Conservation (phyloP, 805 yeast genomes). For the Candida coquimbonensis region DNA sequence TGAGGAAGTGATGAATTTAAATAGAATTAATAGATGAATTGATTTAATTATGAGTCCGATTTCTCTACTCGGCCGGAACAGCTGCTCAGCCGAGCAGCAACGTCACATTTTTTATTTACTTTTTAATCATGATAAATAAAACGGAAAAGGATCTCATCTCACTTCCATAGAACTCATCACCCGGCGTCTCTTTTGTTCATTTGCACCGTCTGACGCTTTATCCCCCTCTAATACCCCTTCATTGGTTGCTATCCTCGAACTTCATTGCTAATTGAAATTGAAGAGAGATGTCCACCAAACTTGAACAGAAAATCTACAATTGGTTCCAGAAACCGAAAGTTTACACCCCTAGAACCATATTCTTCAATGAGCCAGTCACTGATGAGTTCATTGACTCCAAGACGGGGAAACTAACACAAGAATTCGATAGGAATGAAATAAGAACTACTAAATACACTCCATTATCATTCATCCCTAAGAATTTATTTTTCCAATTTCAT, state of each 20-base stretch:
- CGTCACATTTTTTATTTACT: too few relatives aligned
- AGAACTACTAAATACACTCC: conserved; percentile 96
- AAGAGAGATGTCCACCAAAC: background rate
- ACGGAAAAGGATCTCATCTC: too few relatives aligned
- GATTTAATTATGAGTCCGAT: too few relatives aligned
- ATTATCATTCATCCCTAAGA: conserved; percentile 78
- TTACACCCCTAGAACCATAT: conserved; percentile 5
- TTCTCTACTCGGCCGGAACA: too few relatives aligned
- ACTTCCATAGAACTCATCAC: too few relatives aligned
- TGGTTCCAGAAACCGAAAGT: conserved; percentile 3
- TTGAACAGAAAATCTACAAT: conserved; percentile 2
- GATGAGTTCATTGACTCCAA: conserved; percentile 5
- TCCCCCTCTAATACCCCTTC: too few relatives aligned
- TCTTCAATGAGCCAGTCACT: conserved; percentile 4
- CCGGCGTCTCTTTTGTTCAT: too few relatives aligned
- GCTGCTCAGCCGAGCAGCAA: background rate
- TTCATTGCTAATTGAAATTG: too few relatives aligned
- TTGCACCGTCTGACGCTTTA: too few relatives aligned
- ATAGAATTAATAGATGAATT: too few relatives aligned
- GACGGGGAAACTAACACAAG: conserved; percentile 2
- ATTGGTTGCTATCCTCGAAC: too few relatives aligned
- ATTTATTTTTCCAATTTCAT: conserved; percentile 68
- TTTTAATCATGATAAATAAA: too few relatives aligned
- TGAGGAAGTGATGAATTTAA: background rate
- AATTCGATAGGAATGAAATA: conserved; percentile 53